These are phyloP conservation scores for Camelina neglecta DNA, from an alignment of 345 rosid genomes.

Conservation along the genomic window DNA sequence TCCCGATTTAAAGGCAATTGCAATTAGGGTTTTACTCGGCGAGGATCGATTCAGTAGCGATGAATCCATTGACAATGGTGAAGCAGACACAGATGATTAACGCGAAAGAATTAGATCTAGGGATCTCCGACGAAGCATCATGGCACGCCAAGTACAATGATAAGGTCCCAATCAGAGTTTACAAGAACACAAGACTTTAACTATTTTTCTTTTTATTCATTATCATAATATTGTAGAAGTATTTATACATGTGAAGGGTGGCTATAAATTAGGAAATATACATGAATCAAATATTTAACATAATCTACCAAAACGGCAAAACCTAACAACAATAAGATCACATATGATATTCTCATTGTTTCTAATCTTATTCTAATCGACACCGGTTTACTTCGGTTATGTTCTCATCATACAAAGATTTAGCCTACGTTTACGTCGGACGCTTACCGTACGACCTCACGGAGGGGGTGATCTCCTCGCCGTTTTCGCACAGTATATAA, in stretches of 20 bases:
- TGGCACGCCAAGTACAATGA: conserved; percentile 73
- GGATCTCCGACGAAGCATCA: conserved; percentile 78
- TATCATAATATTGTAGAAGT: too few species aligned
- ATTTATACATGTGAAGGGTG: too few species aligned
- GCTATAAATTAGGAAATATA: too few species aligned
- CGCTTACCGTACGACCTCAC: conserved; percentile 84
- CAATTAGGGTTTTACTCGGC: neutral
- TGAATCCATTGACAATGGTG: conserved; percentile 79
- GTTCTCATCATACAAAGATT: conserved; percentile 47
- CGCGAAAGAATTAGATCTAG: conserved; percentile 65
- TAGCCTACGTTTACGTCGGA: conserved; percentile 72
- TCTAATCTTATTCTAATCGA: too few species aligned
- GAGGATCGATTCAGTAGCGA: conserved; percentile 17
- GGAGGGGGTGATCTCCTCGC: conserved; percentile 94
- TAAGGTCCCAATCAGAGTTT: too few species aligned
- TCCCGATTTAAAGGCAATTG: neutral
- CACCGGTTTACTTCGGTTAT: too few species aligned
- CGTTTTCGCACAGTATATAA: conserved; percentile 60
- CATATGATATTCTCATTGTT: too few species aligned
- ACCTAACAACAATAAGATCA: too few species aligned
- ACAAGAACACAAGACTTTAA: too few species aligned
- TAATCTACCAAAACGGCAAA: too few species aligned
- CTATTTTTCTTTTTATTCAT: too few species aligned
- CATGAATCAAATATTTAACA: too few species aligned
- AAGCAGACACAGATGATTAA: conserved; percentile 73